Conservation (phyloP, 2,329 filamentous ascomycete genomes). For the Nemania bipapillata region DNA sequence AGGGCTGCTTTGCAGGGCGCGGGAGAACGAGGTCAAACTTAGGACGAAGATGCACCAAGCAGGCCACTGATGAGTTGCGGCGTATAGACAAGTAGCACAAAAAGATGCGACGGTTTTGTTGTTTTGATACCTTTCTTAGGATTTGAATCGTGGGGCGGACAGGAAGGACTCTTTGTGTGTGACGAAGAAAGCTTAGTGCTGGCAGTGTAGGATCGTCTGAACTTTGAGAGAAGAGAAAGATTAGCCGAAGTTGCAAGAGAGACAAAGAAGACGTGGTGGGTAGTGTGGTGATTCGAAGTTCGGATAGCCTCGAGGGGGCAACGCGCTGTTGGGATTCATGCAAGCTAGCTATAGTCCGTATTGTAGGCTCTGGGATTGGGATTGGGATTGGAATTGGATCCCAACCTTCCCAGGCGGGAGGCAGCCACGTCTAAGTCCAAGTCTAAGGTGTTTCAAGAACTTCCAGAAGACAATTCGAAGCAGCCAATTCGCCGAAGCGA, state of each 20-base stretch:
- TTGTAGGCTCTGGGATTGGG: too few species aligned
- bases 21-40: slow-evolving; percentile 14
- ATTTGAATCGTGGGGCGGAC: slow-evolving; percentile 35
- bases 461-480: slow-evolving; percentile 38
- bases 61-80: neutral
- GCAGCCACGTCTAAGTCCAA: slow-evolving; percentile 33
- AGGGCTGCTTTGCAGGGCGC: slow-evolving; percentile 10
- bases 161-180: slow-evolving; percentile 42
- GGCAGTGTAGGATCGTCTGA: slow-evolving; percentile 33
- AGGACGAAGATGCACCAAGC: neutral
- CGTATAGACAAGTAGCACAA: slow-evolving; percentile 10
- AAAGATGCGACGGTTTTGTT: slow-evolving; percentile 20
- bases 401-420: slow-evolving; percentile 28
- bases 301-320: neutral
- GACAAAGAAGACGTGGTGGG: slow-evolving; percentile 41
- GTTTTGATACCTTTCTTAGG: slow-evolving; percentile 15
- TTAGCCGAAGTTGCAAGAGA: slow-evolving; percentile 42
- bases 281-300: slow-evolving; percentile 7
- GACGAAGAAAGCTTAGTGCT: slow-evolving; percentile 42
- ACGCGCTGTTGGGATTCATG: slow-evolving; percentile 37
- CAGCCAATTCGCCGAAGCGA: slow-evolving; percentile 24
- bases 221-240: slow-evolving; percentile 38
- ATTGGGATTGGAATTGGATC: slow-evolving; percentile 1
- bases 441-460: slow-evolving; percentile 24
- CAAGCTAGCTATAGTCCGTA: slow-evolving; percentile 32